phyloP scores from a whole-genome alignment of 768 basidiomycete genomes.

The Mycena indigotica region DNA sequence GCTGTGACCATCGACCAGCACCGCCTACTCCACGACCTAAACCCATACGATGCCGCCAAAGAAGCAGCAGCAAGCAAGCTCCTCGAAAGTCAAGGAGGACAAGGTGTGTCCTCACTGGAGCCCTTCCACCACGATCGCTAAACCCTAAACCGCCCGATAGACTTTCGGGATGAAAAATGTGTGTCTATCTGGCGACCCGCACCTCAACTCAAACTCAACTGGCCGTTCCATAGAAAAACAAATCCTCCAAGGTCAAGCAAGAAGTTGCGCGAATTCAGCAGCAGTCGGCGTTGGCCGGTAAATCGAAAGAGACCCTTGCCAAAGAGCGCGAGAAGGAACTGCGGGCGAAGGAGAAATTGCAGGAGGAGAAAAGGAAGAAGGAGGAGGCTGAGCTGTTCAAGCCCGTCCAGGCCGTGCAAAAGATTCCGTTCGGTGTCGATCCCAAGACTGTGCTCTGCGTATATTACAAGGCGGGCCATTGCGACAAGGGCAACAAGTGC shows the following conservation, averaged over 20 bases:
- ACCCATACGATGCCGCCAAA: conserved; percentile 74
- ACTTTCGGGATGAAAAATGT: conserved; percentile 92
- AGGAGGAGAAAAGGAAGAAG: conserved; percentile 82
- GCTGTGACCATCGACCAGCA: neutral
- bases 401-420: conserved; percentile 74
- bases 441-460: conserved; percentile 93
- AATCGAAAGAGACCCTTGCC: conserved; percentile 75
- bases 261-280: conserved; percentile 79
- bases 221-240: conserved; percentile 74
- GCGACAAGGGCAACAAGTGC: conserved; percentile 94
- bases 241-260: conserved; percentile 89
- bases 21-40: neutral
- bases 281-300: conserved; percentile 73
- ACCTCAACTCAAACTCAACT: conserved; percentile 5
- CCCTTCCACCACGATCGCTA: conserved; percentile 27
- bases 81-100: conserved; percentile 78
- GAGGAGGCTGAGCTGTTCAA: conserved; percentile 85
- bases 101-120: conserved; percentile 52
- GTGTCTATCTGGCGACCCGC: conserved; percentile 29
- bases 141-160: conserved; percentile 47
- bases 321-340: conserved; percentile 86
- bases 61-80: conserved; percentile 57
- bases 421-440: conserved; percentile 93
- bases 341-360: conserved; percentile 71
- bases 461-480: conserved; percentile 89